Conservation (phyloP, 78 protist species). For the Chrysochromulina tobinii region DNA sequence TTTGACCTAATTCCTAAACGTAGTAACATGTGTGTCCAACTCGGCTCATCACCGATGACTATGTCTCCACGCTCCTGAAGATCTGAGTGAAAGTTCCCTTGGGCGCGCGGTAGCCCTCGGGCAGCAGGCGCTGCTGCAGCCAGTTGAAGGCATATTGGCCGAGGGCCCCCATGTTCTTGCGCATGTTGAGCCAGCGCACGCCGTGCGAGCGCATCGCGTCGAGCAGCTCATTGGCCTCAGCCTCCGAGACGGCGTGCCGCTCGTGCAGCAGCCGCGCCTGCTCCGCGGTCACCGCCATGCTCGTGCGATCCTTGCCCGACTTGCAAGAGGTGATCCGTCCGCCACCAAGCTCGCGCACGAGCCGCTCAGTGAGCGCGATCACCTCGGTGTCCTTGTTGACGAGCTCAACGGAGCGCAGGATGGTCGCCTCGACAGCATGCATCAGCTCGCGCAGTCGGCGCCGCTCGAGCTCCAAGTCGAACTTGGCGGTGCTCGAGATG, state of each 20-base stretch:
- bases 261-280: background rate
- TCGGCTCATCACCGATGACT: too few species aligned
- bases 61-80: too few species aligned
- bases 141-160: background rate
- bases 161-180: background rate
- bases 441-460: background rate
- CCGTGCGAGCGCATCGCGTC: background rate
- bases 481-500: too few species aligned
- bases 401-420: background rate
- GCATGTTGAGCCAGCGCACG: background rate
- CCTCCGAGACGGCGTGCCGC: background rate
- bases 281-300: conserved; percentile 19
- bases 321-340: conserved; percentile 18
- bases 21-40: too few species aligned
- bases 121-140: background rate
- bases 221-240: background rate
- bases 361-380: background rate
- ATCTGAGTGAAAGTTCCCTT: too few species aligned
- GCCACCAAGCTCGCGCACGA: background rate
- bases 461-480: too few species aligned
- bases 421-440: background rate
- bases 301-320: conserved; percentile 3
- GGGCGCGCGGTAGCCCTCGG: background rate
- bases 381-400: background rate
- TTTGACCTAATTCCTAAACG: too few species aligned